Base-by-base conservation (phyloP, 1,284 basidiomycete genomes). In the Fomitopsis pinicola region DNA sequence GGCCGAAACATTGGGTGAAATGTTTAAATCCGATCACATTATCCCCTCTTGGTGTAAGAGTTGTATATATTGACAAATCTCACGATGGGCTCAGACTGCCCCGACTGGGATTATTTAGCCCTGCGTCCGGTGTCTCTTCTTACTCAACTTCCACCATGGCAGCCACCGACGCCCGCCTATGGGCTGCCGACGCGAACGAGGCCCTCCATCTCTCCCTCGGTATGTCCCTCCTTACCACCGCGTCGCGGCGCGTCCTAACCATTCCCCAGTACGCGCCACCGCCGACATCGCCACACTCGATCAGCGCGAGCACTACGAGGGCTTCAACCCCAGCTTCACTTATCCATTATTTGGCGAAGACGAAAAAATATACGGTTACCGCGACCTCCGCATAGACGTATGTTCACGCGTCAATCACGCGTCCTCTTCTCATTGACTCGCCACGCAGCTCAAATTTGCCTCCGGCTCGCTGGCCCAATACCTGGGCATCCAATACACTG, bases 291-390 rank as follows among this genome's bases (percentile, higher is more conserved):
- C 84, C 57, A 74, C 72, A 3, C 79, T 92, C n/a, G 77, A 74
- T 64, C 79, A 85, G n/a, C 80, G 84, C 42, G 83, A 87, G 69
- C 75, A 77, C 5, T 86, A 83, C 62, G 80, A 86, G 66, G 77
- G 80, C 19, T 96, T 95, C 73, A 83, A 90, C 67, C 94, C 94
- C 1, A 79, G 80, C 6, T 96, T 96, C 75, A 96, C 94, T 0
- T 96, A 96, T 76, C 92, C 94, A 30, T 91, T 98, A 73, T 98
- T 91, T 72, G 97, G 97, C 58, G 94, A 98, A 69, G 92, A 97
- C 60, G 95, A 99, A 78, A 96, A 90, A 75, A 91, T 99, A 67
- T 99, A 97, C 74, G 97, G 97, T 2, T 99, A 98, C 77, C 82
- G 86, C 64, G 88, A 88, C 69, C 79, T 98, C 59, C 75, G 82